phyloP scores from a whole-genome alignment of 257 asterid species.

The Osmanthus fragrans region DNA sequence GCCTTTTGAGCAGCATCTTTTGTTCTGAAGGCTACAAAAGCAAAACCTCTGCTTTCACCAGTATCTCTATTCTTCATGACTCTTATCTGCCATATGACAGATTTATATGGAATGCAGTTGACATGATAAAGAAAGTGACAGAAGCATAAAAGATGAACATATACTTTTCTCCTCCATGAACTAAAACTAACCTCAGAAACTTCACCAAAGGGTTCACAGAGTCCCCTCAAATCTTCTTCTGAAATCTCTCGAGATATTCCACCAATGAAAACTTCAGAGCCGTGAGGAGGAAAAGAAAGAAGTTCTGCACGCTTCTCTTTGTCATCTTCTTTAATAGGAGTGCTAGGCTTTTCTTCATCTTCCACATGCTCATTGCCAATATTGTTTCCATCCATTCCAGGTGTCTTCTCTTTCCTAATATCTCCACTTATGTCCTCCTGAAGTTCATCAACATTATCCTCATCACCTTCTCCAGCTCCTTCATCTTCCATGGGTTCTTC shows the following conservation, averaged over 20 bases:
- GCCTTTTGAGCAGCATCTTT: constrained; percentile 86
- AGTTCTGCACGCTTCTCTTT: constrained; percentile 61
- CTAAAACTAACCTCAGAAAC: constrained; percentile 62
- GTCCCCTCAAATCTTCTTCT: constrained; percentile 79
- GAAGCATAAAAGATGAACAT: neutral
- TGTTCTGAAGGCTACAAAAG: constrained; percentile 85
- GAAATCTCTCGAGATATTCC: constrained; percentile 86
- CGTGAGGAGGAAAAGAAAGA: constrained; percentile 89
- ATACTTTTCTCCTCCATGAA: constrained; percentile 3
- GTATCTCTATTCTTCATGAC: constrained; percentile 90
- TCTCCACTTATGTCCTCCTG: constrained; percentile 62
- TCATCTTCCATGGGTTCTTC: constrained; percentile 87
- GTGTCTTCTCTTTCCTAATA: constrained; percentile 54
- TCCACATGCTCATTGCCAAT: constrained; percentile 36
- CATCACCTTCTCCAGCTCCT: constrained; percentile 62
- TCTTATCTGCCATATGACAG: constrained; percentile 65
- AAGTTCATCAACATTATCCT: constrained; percentile 61
- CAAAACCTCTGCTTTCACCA: constrained; percentile 97
- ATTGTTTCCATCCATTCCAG: constrained; percentile 45
- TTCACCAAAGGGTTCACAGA: constrained; percentile 81
- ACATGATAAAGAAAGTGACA: neutral
- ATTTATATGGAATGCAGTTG: neutral
- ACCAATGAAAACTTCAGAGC: constrained; percentile 90
- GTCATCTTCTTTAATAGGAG: constrained; percentile 41
- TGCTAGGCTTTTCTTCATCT: constrained; percentile 43